Base-by-base conservation (phyloP, 73 alveolate genomes). In the Paramecium primaurelia region DNA sequence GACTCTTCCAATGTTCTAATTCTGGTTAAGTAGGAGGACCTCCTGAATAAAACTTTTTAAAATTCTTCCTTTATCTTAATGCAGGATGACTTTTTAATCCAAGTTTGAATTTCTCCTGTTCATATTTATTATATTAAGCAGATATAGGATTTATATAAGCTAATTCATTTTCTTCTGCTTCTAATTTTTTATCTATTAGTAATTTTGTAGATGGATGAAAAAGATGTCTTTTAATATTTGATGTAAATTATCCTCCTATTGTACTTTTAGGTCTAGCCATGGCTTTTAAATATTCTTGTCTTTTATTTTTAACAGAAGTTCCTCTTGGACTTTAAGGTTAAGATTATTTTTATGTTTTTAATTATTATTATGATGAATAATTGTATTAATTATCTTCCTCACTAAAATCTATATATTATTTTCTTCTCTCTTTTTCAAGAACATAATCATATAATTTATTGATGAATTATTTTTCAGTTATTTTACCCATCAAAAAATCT, bases 191-290 rank as follows among this genome's bases (percentile, higher is more conserved):
- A 42, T 87, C 38, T 38, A 87, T 44, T 22, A 87, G 44, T 20
- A 87, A 28, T 16, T 87, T 87, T 0, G 93, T 64, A 68, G 93
- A 54, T 14, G 93, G 93, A 87, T 87, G 93, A 64, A 59, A 87
- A 14, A 34, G 30, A 38, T 87, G 93, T 12, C 93, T 87, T 45
- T 75, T 75, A 14, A 75, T 75, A 38, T 75, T 40, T 6, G 16
- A 14, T 1, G 49, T 37, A 75, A 75, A 75, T 75, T 75, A 22
- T 34, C 20, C 37, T 9, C 68, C 60, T 9, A 40, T 45, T 5
- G 88, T 37, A 75, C 88, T 75, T 11, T 75, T 75, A n/a, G 88
- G 88, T 36, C 88, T 30, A 37, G 88, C 58, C 88, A 75, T 75
- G 0, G 7, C 36, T n/a, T 75, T 34, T 32, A 75, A 40, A 6